These are phyloP conservation scores for Quercus suber DNA, from an alignment of 306 rosid genomes.

Conservation along the genomic window DNA sequence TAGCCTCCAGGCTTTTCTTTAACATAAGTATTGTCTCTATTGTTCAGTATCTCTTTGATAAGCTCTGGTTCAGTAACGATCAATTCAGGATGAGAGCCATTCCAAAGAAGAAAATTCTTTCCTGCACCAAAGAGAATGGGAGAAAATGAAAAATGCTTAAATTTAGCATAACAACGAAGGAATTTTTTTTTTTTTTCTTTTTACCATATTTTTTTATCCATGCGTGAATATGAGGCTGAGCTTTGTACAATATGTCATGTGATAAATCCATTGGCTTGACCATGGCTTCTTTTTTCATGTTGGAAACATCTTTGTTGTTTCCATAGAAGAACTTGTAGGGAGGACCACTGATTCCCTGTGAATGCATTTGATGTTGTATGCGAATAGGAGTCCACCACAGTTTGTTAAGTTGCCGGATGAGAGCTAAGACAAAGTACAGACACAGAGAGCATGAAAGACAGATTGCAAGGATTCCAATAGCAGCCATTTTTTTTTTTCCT, in stretches of 20 bases:
- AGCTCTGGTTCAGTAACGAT: slow-evolving; percentile 22
- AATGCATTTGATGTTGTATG: too few relatives aligned
- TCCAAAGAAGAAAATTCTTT: slow-evolving; percentile 32
- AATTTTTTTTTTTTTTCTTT: too few relatives aligned
- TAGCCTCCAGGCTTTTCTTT: neutral
- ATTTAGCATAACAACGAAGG: neutral
- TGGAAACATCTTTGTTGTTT: slow-evolving; percentile 12
- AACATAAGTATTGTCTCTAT: slow-evolving; percentile 8
- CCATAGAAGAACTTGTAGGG: slow-evolving; percentile 22
- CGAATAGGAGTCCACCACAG: too few relatives aligned
- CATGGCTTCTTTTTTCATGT: slow-evolving; percentile 13
- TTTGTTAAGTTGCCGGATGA: too few relatives aligned
- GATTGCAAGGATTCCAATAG: too few relatives aligned
- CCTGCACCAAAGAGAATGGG: neutral
- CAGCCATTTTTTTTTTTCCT: too few relatives aligned
- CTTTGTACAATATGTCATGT: slow-evolving; percentile 10
- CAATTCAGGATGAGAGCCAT: slow-evolving; percentile 19
- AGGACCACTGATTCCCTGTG: slow-evolving; percentile 24
- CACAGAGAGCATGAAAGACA: too few relatives aligned
- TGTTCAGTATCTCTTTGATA: slow-evolving; percentile 22
- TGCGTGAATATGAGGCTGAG: slow-evolving; percentile 21
- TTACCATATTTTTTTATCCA: slow-evolving; percentile 4
- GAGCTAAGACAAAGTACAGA: too few relatives aligned
- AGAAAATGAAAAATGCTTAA: neutral
- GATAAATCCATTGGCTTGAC: slow-evolving; percentile 3